phyloP scores from a whole-genome alignment of 768 basidiomycete genomes.

The Termitomyces sp. region DNA sequence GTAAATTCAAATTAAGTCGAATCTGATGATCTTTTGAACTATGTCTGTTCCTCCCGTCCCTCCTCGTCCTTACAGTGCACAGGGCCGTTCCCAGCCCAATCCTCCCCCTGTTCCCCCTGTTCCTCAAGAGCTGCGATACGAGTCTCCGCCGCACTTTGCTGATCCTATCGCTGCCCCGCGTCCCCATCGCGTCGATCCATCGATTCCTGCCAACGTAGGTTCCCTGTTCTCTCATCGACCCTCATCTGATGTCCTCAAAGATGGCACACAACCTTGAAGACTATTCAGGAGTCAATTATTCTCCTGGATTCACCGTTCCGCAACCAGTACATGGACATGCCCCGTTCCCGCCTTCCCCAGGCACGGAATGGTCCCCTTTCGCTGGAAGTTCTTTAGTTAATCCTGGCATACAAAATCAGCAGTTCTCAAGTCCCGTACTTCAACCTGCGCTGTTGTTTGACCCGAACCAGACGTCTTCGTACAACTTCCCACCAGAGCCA shows the following conservation, averaged over 20 bases:
- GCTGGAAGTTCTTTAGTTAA: slow-evolving; percentile 10
- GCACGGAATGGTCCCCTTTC: slow-evolving; percentile 18
- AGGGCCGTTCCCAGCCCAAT: slow-evolving; percentile 3
- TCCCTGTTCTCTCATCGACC: slow-evolving; percentile 2
- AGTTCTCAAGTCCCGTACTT: slow-evolving; percentile 14
- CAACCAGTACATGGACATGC: slow-evolving; percentile 15
- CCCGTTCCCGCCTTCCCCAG: slow-evolving; percentile 20
- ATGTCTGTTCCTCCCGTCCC: slow-evolving; percentile 23
- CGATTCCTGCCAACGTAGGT: slow-evolving; percentile 58
- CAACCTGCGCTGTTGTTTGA: slow-evolving; percentile 17
- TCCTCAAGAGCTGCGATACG: slow-evolving; percentile 24
- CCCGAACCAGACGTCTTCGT: slow-evolving; percentile 27
- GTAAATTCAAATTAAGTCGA: background rate
- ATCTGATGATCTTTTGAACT: background rate
- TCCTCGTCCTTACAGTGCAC: slow-evolving; percentile 21
- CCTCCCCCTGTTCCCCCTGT: slow-evolving; percentile 25
- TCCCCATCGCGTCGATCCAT: slow-evolving; percentile 57
- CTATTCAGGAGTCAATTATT: slow-evolving; percentile 20
- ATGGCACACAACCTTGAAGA: slow-evolving; percentile 63
- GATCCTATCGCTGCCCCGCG: slow-evolving; percentile 59
- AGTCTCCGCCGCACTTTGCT: slow-evolving; percentile 46
- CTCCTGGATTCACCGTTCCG: slow-evolving; percentile 22
- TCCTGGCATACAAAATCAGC: background rate
- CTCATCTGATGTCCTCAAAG: slow-evolving; percentile 25
- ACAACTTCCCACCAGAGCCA: slow-evolving; percentile 43